Evolutionary conservation across 768 basidiomycete species (phyloP), one percentile per base, ranked within the genome.

Genomic region (Paxillus involutus): DNA sequence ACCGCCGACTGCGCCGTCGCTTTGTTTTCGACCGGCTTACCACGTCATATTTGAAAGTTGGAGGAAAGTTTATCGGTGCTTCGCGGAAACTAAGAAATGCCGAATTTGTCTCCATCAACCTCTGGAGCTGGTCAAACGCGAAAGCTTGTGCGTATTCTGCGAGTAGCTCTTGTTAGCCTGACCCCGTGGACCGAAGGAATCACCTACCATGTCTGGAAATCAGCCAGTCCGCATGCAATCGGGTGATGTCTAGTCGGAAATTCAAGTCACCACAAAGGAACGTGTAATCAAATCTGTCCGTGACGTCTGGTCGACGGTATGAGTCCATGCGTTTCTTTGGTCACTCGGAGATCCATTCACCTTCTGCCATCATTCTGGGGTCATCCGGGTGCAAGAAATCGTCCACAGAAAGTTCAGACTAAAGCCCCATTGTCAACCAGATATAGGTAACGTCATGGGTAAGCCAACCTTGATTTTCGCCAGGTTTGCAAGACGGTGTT

Each of bases 31-130:
- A 63, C 56, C 75, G 77, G 68, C 83, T 87, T 17, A 79, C 66
- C 7, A 95, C 88, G 60, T 95, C 88, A 64, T 93, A 94, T 63
- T 97, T 97, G 80, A 95, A 98, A 0, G 95, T 97, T 0, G 94
- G 94, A 5, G 92, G 84, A 58, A 98, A 98, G 61, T 86, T 67
- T 55, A 97, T 97, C 0, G 77, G 72, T 0, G 80, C 91, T 68
- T 98, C 95, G 8, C 73, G 63, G 63, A 97, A 97, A 8, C 92
- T 93, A 14, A 75, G 74, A 60, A 98, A 93, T 3, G 82, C 82
- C 8, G 80, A 70, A 10, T 80, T 78, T n/a, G 77, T 75, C 41
- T 77, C 73, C 86, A 97, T 93, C n/a, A 89, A 73, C 24, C 80
- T 80, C 35, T 80, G 80, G 7, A 98, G 77, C 67, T 98, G 94